A percentile compares a stretch with the other conserved stretches of the same genome.
Evolutionary conservation across 2,329 filamentous ascomycete species (phyloP).

Genomic region (Teratosphaeriaceae sp.): DNA sequence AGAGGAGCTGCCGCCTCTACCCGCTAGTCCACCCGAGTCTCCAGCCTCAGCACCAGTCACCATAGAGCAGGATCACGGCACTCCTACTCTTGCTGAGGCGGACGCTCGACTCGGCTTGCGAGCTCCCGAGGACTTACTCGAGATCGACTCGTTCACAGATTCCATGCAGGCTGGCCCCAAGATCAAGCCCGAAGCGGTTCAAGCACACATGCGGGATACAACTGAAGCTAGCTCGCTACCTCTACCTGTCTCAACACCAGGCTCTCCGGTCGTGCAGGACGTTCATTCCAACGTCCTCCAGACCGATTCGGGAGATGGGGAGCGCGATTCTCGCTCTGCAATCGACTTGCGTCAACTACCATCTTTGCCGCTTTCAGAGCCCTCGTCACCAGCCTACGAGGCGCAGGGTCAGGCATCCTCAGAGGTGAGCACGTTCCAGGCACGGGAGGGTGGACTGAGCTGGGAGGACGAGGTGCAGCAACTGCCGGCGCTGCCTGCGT

Average conservation of each 20-base stretch:
- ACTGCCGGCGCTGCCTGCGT: neutral
- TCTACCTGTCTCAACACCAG: neutral
- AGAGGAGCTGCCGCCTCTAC: constrained; percentile 50
- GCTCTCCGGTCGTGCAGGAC: constrained; percentile 12
- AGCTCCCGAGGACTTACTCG: neutral
- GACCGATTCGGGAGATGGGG: constrained; percentile 4
- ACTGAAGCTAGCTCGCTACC: too few species aligned
- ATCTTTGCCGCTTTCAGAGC: constrained; percentile 7
- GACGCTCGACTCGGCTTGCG: constrained; percentile 7
- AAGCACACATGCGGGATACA: neutral
- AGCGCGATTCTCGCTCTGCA: too few species aligned
- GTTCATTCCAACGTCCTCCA: constrained; percentile 12
- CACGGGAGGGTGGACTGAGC: neutral
- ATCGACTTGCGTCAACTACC: constrained; percentile 2
- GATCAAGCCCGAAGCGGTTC: neutral
- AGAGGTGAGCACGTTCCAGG: too few species aligned
- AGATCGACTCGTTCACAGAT: too few species aligned
- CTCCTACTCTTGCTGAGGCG: constrained; percentile 24
- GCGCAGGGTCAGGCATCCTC: too few species aligned
- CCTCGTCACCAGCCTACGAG: constrained; percentile 6
- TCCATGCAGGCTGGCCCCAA: too few species aligned
- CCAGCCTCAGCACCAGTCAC: constrained; percentile 19
- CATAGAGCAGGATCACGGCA: constrained; percentile 27
- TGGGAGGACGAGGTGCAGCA: neutral
- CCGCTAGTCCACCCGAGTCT: constrained; percentile 26